These are phyloP conservation scores for Vanderwaltozyma yarrowii DNA, from an alignment of 805 yeast genomes.

Conservation along the genomic window DNA sequence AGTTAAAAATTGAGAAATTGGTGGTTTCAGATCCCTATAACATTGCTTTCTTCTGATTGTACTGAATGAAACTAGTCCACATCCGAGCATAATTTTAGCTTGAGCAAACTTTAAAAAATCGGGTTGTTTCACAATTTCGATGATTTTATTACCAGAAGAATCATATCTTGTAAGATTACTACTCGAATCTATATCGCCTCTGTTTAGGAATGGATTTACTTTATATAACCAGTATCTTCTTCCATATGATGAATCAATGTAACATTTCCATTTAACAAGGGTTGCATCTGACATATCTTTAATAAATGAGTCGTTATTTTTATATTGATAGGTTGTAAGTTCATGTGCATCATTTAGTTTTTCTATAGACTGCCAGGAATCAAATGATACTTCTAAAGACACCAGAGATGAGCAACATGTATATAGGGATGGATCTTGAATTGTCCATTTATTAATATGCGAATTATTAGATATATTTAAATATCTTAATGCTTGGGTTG, in stretches of 20 bases:
- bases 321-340: slow-evolving; percentile 13
- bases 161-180: slow-evolving; percentile 46
- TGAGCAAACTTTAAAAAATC: slow-evolving; percentile 32
- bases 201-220: slow-evolving; percentile 27
- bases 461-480: slow-evolving; percentile 61
- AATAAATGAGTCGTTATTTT: slow-evolving; percentile 12
- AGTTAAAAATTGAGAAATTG: slow-evolving; percentile 26
- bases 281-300: slow-evolving; percentile 16
- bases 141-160: slow-evolving; percentile 52
- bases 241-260: slow-evolving; percentile 38
- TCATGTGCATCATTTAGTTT: slow-evolving; percentile 21
- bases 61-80: slow-evolving; percentile 26
- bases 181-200: slow-evolving; percentile 25
- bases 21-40: slow-evolving; percentile 27
- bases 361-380: slow-evolving; percentile 30
- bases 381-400: slow-evolving; percentile 60
- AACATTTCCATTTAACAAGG: slow-evolving; percentile 25
- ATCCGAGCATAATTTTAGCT: slow-evolving; percentile 31
- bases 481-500: slow-evolving; percentile 35
- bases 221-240: slow-evolving; percentile 75
- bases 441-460: slow-evolving; percentile 47
- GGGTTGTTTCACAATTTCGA: slow-evolving; percentile 31
- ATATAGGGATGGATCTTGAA: slow-evolving; percentile 38
- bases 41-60: slow-evolving; percentile 19
- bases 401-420: slow-evolving; percentile 39